These are phyloP conservation scores for Amyloporia xantha DNA, from an alignment of 768 basidiomycete genomes.

Conservation along the genomic window DNA sequence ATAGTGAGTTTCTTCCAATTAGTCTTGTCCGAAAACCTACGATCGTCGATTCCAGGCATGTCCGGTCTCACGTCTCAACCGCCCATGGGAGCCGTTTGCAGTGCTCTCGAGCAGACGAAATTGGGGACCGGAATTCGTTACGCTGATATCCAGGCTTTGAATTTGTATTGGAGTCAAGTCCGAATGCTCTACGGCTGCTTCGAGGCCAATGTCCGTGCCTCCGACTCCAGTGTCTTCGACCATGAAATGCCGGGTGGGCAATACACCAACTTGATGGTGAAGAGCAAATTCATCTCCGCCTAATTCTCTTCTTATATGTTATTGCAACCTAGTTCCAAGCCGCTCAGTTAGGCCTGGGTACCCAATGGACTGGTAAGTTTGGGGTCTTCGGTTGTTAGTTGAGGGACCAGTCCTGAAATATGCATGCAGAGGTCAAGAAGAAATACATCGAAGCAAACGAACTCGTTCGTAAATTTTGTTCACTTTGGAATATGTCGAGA, in stretches of 20 bases:
- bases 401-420: not conserved
- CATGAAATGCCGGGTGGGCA: conserved; percentile 99
- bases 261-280: conserved; percentile 88
- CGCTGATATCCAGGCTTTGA: conserved; percentile 94
- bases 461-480: conserved; percentile 49
- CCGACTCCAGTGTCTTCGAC: conserved; percentile 96
- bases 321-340: conserved; percentile 81
- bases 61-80: conserved; percentile 98
- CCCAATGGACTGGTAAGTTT: conserved; percentile 80
- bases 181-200: conserved; percentile 94
- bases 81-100: conserved; percentile 95
- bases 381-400: not conserved
- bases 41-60: conserved; percentile 60
- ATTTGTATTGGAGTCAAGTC: conserved; percentile 97
- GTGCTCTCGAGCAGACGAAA: conserved; percentile 89
- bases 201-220: conserved; percentile 95
- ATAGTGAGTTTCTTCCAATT: conserved; percentile 52
- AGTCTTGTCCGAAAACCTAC: conserved; percentile 2
- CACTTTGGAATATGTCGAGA: not conserved
- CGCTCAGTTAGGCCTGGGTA: conserved; percentile 91
- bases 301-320: not conserved
- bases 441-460: conserved; percentile 98
- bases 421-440: conserved; percentile 78
- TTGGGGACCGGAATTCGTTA: conserved; percentile 96
- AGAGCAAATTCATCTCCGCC: conserved; percentile 18